Base-by-base conservation (phyloP, 225 moss, liverwort and hornwort species). In the Straminergon stramineum region DNA sequence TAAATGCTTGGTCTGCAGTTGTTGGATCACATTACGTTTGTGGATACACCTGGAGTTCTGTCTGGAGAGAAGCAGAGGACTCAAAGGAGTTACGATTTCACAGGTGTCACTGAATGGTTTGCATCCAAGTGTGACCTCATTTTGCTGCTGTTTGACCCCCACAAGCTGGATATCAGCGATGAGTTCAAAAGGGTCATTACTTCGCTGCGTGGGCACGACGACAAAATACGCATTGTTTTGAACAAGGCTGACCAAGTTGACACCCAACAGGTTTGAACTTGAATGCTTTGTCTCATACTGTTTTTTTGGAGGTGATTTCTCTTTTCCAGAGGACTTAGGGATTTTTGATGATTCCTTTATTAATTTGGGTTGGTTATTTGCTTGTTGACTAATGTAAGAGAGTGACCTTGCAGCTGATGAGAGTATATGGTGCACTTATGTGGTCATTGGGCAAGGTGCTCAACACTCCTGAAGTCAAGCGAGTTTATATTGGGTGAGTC, bases 11-110 rank as follows among this genome's bases (percentile, higher is more conserved):
- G 75, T 71, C 62, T 79, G 24, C 92, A 98, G 97, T 93, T 99
- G 89, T 91, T 99, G 95, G 97, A 99, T 48, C 99, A 99, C 84
- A 91, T 99, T 76, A 95, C 97, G 62, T 99, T 99, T 90, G 99
- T 99, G 92, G 99, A 99, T 93, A 99, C 99, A 48, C 97, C 99
- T n/a, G 97, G 99, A 91, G 99, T 99, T 84, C 90, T 99, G 31
- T 99, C 99, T 27, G 99, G 99, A 86, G 99, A 99, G 91, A 99
- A 99, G 91, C 99, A 99, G 91, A 95, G 99, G 79, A 99, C 97
- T 9, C 99, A 99, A 88, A 87, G 99, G 79, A 99, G 97, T 86
- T 99, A 99, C 62, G 99, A 99, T 87, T 99, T 99, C 86, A 99
- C 99, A 15, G 99, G 99, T 68, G 99, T 99, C 35, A 99, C 97